Conservation (phyloP, 495 filamentous ascomycete species). For the Penicillium angulare region DNA sequence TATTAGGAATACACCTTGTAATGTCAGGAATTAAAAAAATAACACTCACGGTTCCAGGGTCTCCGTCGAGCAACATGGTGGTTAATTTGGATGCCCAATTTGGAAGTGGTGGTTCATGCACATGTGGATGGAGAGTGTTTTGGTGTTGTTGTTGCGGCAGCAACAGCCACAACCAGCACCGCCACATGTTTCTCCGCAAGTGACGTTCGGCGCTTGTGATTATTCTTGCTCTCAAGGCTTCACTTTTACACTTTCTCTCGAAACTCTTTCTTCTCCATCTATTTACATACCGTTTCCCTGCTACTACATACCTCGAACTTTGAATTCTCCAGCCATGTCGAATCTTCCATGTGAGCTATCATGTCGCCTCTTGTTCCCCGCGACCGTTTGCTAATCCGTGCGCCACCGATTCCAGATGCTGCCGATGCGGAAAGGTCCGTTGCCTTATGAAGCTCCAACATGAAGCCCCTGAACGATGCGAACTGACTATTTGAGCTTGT, state of each 20-base stretch:
- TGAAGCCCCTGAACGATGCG: background rate
- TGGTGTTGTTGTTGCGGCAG: slow-evolving; percentile 46
- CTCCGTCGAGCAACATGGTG: slow-evolving; percentile 96
- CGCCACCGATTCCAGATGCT: slow-evolving; percentile 64
- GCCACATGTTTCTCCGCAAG: slow-evolving; percentile 44
- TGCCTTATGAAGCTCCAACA: slow-evolving; percentile 38
- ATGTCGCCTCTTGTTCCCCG: background rate
- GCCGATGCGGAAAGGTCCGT: slow-evolving; percentile 92
- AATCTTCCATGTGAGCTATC: slow-evolving; percentile 68
- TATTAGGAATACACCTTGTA: background rate
- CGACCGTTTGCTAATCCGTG: slow-evolving; percentile 15
- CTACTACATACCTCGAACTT: background rate
- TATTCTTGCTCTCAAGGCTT: slow-evolving; percentile 3
- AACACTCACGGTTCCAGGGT: slow-evolving; percentile 71
- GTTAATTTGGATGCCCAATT: background rate
- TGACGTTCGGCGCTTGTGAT: slow-evolving; percentile 30
- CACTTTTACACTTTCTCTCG: background rate
- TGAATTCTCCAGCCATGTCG: slow-evolving; percentile 47
- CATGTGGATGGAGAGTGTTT: slow-evolving; percentile 18
- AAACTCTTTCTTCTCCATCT: background rate
- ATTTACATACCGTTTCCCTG: slow-evolving; percentile 1
- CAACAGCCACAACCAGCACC: slow-evolving; percentile 48
- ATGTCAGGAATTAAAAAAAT: no score
- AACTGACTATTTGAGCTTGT: slow-evolving; percentile 12
- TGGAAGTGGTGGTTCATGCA: no score